These are phyloP conservation scores for Stachybotrys chlorohalonatus DNA, from an alignment of 2,329 filamentous ascomycete genomes.

Conservation along the genomic window DNA sequence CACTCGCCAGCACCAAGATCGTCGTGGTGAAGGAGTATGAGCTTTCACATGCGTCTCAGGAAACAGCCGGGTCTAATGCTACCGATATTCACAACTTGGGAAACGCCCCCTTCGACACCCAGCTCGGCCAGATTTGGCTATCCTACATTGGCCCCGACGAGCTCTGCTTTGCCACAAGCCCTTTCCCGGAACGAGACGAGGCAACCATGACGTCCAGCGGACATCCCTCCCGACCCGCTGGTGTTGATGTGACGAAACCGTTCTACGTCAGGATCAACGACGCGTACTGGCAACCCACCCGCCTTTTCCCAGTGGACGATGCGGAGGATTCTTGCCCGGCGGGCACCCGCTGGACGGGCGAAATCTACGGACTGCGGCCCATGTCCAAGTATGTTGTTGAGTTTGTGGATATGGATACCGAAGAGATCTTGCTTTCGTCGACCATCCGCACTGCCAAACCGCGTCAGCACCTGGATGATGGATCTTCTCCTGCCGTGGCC, in stretches of 20 bases:
- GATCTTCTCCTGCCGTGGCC: constrained; percentile 19
- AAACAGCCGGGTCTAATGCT: constrained; percentile 64
- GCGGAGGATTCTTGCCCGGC: constrained; percentile 20
- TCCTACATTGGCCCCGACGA: constrained; percentile 71
- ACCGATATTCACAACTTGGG: constrained; percentile 71
- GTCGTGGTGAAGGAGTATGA: constrained; percentile 89
- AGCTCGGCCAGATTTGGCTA: constrained; percentile 70
- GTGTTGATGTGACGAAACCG: constrained; percentile 61
- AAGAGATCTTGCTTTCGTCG: constrained; percentile 59
- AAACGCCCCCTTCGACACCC: constrained; percentile 62
- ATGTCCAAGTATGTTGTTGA: constrained; percentile 72
- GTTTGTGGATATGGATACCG: constrained; percentile 60
- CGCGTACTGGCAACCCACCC: constrained; percentile 69
- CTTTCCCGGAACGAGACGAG: constrained; percentile 39
- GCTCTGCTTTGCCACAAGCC: constrained; percentile 66
- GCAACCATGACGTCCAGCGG: background rate
- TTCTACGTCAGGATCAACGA: constrained; percentile 75
- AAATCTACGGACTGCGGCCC: constrained; percentile 60
- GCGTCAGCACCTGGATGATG: constrained; percentile 21
- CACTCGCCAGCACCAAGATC: constrained; percentile 91
- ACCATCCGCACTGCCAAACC: constrained; percentile 59
- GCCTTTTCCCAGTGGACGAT: constrained; percentile 47
- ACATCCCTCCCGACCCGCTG: constrained; percentile 24
- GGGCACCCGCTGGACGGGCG: constrained; percentile 58
- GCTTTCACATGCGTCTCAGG: constrained; percentile 66